phyloP scores from a whole-genome alignment of 2,329 filamentous ascomycete genomes.

The Chaetomium sp. region DNA sequence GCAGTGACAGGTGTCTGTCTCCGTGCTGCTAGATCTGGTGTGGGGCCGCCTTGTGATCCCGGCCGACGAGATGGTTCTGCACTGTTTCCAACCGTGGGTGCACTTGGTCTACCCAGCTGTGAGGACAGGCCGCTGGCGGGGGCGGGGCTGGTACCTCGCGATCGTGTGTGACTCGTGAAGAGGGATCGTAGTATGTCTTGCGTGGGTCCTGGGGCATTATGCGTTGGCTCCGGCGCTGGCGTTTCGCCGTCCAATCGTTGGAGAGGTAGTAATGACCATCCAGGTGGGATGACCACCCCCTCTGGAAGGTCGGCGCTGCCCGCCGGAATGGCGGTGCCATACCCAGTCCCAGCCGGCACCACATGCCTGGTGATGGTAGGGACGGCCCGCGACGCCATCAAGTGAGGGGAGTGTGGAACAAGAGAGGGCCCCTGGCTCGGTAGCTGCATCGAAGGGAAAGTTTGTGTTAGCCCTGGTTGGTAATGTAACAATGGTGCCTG shows the following conservation, averaged over 20 bases:
- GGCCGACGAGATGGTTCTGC: conserved; percentile 1
- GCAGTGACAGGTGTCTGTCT: conserved; percentile 36
- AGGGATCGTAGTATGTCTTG: conserved; percentile 14
- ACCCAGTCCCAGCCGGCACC: conserved; percentile 28
- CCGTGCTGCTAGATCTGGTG: not conserved
- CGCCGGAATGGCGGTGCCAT: conserved; percentile 48
- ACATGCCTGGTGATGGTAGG: conserved; percentile 42
- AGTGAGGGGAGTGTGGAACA: conserved; percentile 20
- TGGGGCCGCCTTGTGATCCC: not conserved
- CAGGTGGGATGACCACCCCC: conserved; percentile 56
- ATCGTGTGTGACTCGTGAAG: conserved; percentile 7
- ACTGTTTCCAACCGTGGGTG: not conserved
- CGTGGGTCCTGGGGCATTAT: not conserved
- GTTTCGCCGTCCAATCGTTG: conserved; percentile 42
- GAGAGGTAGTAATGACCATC: conserved; percentile 59
- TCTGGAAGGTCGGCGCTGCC: conserved; percentile 57
- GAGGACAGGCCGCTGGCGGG: not conserved
- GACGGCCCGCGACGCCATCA: conserved; percentile 12
- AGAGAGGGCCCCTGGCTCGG: conserved; percentile 9
- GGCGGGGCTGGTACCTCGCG: conserved; percentile 9
- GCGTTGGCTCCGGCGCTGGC: conserved; percentile 12
- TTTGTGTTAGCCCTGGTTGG: conserved; percentile 8
- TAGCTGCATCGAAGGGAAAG: conserved; percentile 3
- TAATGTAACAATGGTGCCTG: conserved; percentile 20
- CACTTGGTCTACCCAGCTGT: conserved; percentile 1